Conservation (phyloP, 768 basidiomycete species). For the Mycena alexandri region DNA sequence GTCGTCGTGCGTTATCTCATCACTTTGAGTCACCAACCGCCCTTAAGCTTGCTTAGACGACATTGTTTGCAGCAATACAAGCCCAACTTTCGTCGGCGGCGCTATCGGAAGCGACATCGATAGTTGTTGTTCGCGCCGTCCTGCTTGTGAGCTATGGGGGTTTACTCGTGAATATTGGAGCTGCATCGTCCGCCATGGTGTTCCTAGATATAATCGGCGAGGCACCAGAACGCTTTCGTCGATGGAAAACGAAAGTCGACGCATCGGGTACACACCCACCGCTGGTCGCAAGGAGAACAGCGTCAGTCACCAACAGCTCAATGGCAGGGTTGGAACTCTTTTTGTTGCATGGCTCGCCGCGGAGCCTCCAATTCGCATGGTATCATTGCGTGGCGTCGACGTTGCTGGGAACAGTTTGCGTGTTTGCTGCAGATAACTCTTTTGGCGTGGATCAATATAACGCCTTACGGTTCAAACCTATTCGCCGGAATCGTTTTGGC, state of each 20-base stretch:
- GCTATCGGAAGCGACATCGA: neutral
- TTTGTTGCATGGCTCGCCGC: constrained; percentile 13
- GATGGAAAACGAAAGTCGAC: neutral
- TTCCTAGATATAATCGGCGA: constrained; percentile 19
- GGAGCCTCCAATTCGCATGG: constrained; percentile 15
- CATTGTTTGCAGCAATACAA: constrained; percentile 19
- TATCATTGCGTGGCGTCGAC: constrained; percentile 12
- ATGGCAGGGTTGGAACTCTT: neutral
- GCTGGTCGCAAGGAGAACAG: neutral
- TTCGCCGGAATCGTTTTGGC: constrained; percentile 14
- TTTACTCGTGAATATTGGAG: neutral
- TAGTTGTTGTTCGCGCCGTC: neutral
- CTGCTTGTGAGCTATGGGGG: constrained; percentile 22
- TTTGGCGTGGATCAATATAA: constrained; percentile 22
- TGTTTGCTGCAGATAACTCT: constrained; percentile 16
- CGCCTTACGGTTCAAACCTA: neutral
- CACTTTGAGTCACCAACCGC: neutral
- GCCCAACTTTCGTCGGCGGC: constrained; percentile 10
- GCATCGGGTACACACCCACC: neutral
- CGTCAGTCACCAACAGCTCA: neutral
- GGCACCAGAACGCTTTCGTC: constrained; percentile 1
- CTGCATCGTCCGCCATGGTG: constrained; percentile 19
- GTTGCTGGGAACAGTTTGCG: constrained; percentile 9
- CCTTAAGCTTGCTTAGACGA: constrained; percentile 1
- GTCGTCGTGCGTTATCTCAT: constrained; percentile 5